A percentile compares a stretch with the other conserved stretches of the same genome.
Conservation (phyloP, 345 rosid genomes). For the Eucalyptus viminalis region DNA sequence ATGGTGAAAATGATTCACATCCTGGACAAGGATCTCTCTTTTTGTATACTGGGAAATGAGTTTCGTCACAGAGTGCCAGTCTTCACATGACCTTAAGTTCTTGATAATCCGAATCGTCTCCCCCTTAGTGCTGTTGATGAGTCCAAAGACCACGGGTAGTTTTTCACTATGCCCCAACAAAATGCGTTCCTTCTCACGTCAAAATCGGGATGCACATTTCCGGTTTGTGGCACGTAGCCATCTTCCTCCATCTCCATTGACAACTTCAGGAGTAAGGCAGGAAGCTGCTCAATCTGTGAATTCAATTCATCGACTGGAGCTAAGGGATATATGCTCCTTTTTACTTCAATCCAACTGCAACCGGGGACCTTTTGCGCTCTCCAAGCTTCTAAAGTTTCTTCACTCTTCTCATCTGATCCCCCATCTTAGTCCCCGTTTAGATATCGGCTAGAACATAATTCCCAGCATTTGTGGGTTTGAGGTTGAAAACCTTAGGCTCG, state of each 20-base stretch:
- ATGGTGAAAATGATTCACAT: constrained; percentile 77
- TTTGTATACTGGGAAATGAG: constrained; percentile 57
- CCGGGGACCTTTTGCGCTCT: constrained; percentile 58
- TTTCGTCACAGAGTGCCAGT: constrained; percentile 68
- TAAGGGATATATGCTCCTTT: constrained; percentile 43
- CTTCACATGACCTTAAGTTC: too few species aligned
- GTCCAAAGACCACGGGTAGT: constrained; percentile 75
- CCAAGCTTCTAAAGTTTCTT: constrained; percentile 46
- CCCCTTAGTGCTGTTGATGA: constrained; percentile 45
- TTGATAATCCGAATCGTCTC: constrained; percentile 71
- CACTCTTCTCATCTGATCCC: constrained; percentile 62
- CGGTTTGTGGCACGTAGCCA: constrained; percentile 69
- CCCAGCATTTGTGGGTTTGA: constrained; percentile 69
- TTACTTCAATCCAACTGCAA: constrained; percentile 65
- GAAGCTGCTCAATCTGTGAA: constrained; percentile 55
- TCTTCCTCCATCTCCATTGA: constrained; percentile 66
- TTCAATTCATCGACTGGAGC: constrained; percentile 58
- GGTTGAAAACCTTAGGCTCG: constrained; percentile 47
- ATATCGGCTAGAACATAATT: constrained; percentile 71
- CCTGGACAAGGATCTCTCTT: constrained; percentile 70
- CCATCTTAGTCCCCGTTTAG: constrained; percentile 65
- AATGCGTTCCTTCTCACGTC: constrained; percentile 64
- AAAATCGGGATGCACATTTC: constrained; percentile 69
- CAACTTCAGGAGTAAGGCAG: constrained; percentile 47
- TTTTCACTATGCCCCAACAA: constrained; percentile 83